Evolutionary conservation across 2,329 filamentous ascomycete genomes (phyloP), one percentile per base, ranked within the genome.

Genomic region (Diaporthe citri): DNA sequence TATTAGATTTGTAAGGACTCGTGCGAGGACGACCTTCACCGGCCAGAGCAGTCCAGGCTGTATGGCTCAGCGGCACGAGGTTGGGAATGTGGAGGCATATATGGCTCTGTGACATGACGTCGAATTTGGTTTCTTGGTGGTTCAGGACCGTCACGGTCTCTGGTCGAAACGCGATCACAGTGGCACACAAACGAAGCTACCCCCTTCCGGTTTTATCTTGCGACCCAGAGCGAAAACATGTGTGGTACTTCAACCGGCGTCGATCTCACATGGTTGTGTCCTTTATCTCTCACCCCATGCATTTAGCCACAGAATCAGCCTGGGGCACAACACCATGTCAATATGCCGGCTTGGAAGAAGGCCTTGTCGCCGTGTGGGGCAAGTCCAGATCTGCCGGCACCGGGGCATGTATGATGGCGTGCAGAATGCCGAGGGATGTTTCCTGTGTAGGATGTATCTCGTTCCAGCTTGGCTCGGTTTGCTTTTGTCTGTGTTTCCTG

Each of bases 131-230:
- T 41, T 34, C 64, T 55, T 34, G 43, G 12, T 39, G n/a, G 34
- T 28, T 39, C 46, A 55, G 64, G 34, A 69, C 64, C 34, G 64
- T 69, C 48, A 28, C 46, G 22, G 46, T 69, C 31, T 55, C 48
- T 55, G 64, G 34, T 55, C 64, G 64, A 69, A 69, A 69, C 64
- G 22, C 28, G 64, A 69, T 25, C 46, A 55, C n/a, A 25, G 64
- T 69, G 41, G n/a, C 48, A 55, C 48, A 52, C 64, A 69, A 69
- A 52, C 64, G n/a, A 52, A 39, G 22, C 48, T 69, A 69, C 46
- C 64, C 60, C 48, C 34, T 69, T 69, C 48, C 34, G 46, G 64
- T 69, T 69, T 69, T 9, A 69, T 69, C 64, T 55, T 69, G 64
- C 64, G 64, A 69, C 34, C 64, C 34, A 69, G 46, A 55, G 46